phyloP scores from a whole-genome alignment of 306 rosid species.

The Trichosanthes cucumerina region DNA sequence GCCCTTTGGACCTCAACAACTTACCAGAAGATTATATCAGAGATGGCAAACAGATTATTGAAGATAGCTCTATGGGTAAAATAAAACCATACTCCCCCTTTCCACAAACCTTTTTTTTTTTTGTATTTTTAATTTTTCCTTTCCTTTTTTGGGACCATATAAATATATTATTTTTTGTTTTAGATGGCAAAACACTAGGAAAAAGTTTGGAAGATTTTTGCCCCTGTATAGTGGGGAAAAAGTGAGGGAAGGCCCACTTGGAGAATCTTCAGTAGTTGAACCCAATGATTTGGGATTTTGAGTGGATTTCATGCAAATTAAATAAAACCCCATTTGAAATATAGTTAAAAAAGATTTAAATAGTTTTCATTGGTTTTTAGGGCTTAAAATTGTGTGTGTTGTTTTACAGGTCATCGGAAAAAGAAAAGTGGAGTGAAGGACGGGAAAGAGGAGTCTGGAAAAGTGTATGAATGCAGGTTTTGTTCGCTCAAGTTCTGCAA shows the following conservation, averaged over 20 bases:
- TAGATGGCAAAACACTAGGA: neutral
- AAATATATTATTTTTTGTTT: no score
- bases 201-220: neutral
- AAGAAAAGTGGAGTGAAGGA: conserved; percentile 85
- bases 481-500: conserved; percentile 99
- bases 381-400: conserved; percentile 13
- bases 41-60: conserved; percentile 49
- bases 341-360: no score
- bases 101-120: neutral
- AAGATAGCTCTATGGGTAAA: conserved; percentile 35
- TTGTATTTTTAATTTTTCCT: no score
- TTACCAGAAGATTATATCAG: conserved; percentile 67
- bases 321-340: neutral
- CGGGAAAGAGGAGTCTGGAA: conserved; percentile 73
- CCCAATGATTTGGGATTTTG: neutral
- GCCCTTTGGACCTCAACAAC: conserved; percentile 87
- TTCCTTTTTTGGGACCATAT: neutral
- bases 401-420: conserved; percentile 57
- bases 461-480: conserved; percentile 95
- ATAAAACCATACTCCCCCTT: neutral
- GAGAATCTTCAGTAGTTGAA: neutral
- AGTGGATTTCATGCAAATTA: neutral
- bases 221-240: no score
- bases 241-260: no score
- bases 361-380: neutral